These are phyloP conservation scores for Termitomyces sp. DNA, from an alignment of 768 basidiomycete species.

Conservation along the genomic window DNA sequence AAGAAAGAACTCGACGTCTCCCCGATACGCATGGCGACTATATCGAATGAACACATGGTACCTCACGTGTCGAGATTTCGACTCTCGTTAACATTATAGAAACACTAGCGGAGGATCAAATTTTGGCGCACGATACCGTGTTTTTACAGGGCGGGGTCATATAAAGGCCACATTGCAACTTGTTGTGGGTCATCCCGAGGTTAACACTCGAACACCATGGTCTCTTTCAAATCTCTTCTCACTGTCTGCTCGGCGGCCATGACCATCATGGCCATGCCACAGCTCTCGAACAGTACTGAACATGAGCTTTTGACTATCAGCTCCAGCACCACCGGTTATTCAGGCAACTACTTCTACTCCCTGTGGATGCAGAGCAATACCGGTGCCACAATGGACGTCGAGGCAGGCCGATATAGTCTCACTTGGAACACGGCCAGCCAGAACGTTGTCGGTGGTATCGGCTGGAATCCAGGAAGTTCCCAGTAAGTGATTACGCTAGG, in stretches of 20 bases:
- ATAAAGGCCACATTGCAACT: not conserved
- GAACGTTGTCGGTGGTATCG: constrained; percentile 37
- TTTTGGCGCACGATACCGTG: not conserved
- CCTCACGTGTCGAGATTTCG: not conserved
- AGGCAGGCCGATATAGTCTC: constrained; percentile 28
- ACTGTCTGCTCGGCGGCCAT: constrained; percentile 15
- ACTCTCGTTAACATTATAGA: not conserved
- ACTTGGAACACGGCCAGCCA: constrained; percentile 27
- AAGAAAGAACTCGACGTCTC: not conserved
- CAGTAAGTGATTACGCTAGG: constrained; percentile 13
- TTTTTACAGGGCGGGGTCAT: not conserved
- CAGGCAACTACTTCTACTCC: constrained; percentile 34
- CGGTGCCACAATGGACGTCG: constrained; percentile 30
- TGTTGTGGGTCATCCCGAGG: not conserved
- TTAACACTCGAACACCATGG: constrained; percentile 1
- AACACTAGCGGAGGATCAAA: not conserved
- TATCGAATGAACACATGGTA: not conserved
- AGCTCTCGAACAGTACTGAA: constrained; percentile 13
- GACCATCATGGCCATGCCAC: constrained; percentile 16
- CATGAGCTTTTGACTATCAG: constrained; percentile 9
- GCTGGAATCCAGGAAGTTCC: constrained; percentile 33
- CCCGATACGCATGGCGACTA: not conserved
- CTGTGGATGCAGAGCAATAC: constrained; percentile 30
- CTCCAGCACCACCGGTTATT: constrained; percentile 26
- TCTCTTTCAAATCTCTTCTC: constrained; percentile 11